Conservation (phyloP, 2,329 filamentous ascomycete genomes). For the Fusarium nodosum region DNA sequence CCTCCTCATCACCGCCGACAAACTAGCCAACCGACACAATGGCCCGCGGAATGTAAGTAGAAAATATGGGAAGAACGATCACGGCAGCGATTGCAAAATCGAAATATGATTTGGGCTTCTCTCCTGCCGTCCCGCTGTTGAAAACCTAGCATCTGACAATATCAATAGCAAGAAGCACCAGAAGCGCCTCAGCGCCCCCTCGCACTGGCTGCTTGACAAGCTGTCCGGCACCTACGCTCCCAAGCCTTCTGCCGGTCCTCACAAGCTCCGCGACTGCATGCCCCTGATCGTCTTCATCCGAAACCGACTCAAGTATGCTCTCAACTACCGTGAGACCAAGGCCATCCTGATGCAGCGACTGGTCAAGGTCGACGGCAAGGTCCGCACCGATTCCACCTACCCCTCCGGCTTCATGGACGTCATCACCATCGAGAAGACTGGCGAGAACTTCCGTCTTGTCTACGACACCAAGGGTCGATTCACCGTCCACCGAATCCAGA, state of each 20-base stretch:
- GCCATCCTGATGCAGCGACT: constrained; percentile 99
- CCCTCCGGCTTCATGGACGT: constrained; percentile 99
- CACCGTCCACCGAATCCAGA: constrained; percentile 99
- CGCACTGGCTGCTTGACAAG: constrained; percentile 99
- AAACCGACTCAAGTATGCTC: constrained; percentile 97
- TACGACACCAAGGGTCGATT: constrained; percentile 99
- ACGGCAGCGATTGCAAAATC: constrained; percentile 2
- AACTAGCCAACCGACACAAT: constrained; percentile 65
- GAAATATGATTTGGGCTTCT: constrained; percentile 24
- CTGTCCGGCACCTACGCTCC: constrained; percentile 90
- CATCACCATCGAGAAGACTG: constrained; percentile 99
- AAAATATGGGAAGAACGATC: constrained; percentile 23
- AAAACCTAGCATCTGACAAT: constrained; percentile 52
- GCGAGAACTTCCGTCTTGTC: constrained; percentile 99
- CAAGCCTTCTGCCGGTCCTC: constrained; percentile 83
- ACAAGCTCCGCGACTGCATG: constrained; percentile 99
- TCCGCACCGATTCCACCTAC: constrained; percentile 98
- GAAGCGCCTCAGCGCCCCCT: constrained; percentile 99
- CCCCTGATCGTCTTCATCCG: constrained; percentile 99
- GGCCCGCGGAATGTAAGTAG: constrained; percentile 74
- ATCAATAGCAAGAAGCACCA: constrained; percentile 93
- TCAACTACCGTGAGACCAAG: constrained; percentile 98
- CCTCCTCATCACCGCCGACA: constrained; percentile 57
- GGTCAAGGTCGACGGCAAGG: constrained; percentile 99
- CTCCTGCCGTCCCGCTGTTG: constrained; percentile 7